Percentiles rank a stretch among this genome's conserved stretches.
Evolutionary conservation across 2,329 filamentous ascomycete genomes (phyloP).

Genomic region (Colletotrichum australisinense): DNA sequence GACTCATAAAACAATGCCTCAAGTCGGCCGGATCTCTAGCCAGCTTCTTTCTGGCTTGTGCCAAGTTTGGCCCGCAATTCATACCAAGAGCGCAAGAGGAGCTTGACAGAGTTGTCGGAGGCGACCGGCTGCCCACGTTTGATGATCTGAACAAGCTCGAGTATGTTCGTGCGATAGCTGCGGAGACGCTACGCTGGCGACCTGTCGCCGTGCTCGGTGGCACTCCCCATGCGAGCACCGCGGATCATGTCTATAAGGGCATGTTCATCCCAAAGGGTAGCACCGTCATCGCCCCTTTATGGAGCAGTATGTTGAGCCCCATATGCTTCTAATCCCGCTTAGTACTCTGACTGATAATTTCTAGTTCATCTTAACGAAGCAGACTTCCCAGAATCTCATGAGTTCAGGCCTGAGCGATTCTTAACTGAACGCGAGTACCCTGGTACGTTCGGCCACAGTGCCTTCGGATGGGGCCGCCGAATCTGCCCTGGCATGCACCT

Average conservation of each 20-base stretch:
- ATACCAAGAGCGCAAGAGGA: conserved; percentile 55
- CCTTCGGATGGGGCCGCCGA: conserved; percentile 55
- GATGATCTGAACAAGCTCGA: conserved; percentile 47
- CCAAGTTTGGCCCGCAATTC: conserved; percentile 60
- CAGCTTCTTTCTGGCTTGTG: conserved; percentile 65
- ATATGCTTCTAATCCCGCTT: too few species aligned
- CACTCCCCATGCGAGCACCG: conserved; percentile 59
- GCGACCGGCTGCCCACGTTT: conserved; percentile 49
- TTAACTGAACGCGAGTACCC: conserved; percentile 49
- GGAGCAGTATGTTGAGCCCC: conserved; percentile 51
- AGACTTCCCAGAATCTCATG: conserved; percentile 53
- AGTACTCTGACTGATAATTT: too few species aligned
- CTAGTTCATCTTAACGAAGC: conserved; percentile 53
- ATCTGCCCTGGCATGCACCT: conserved; percentile 62
- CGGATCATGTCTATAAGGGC: conserved; percentile 52
- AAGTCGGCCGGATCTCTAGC: conserved; percentile 59
- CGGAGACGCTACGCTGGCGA: conserved; percentile 54
- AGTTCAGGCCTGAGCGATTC: conserved; percentile 52
- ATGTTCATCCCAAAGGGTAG: conserved; percentile 52
- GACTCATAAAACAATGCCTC: conserved; percentile 39
- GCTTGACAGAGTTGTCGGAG: conserved; percentile 51
- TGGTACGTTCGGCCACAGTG: conserved; percentile 51
- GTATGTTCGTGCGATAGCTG: conserved; percentile 50
- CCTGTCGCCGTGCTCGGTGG: conserved; percentile 53
- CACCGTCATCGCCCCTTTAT: conserved; percentile 52